These are phyloP conservation scores for Gentiana straminea DNA, from an alignment of 257 asterid genomes.

Conservation along the genomic window DNA sequence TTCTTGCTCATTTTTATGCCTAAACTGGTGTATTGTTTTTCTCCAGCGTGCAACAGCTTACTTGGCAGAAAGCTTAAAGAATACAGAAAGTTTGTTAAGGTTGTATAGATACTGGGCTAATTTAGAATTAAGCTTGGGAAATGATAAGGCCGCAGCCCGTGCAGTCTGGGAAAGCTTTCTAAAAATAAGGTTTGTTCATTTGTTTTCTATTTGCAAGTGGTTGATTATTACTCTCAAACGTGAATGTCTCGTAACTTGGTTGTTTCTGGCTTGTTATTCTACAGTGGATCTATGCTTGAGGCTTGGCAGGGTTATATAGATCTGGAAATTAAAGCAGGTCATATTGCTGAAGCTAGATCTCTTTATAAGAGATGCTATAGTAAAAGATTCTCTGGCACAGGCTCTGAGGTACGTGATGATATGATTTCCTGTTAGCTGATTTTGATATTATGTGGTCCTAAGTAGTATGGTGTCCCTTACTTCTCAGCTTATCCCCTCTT, in stretches of 20 bases:
- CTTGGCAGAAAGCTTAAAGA: slow-evolving; percentile 59
- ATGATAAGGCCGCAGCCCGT: slow-evolving; percentile 76
- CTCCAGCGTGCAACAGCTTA: slow-evolving; percentile 85
- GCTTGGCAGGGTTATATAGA: slow-evolving; percentile 76
- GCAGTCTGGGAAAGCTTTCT: slow-evolving; percentile 95
- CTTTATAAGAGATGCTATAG: slow-evolving; percentile 85
- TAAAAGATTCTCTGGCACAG: slow-evolving; percentile 74
- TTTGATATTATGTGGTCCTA: too few species aligned
- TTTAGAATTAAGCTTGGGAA: slow-evolving; percentile 63
- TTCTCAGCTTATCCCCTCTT: too few species aligned
- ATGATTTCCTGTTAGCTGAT: background rate
- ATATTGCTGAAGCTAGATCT: slow-evolving; percentile 81
- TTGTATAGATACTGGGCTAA: slow-evolving; percentile 80
- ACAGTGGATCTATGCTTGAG: slow-evolving; percentile 85
- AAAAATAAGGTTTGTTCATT: slow-evolving; percentile 42
- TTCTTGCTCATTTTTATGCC: background rate
- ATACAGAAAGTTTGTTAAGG: slow-evolving; percentile 47
- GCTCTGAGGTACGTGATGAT: slow-evolving; percentile 69
- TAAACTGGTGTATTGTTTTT: slow-evolving; percentile 6
- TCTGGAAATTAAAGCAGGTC: slow-evolving; percentile 71
- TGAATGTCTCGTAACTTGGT: slow-evolving; percentile 3
- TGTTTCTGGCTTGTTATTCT: slow-evolving; percentile 10
- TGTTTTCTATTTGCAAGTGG: background rate
- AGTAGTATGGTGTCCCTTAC: too few species aligned
- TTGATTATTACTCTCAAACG: slow-evolving; percentile 8